Base-by-base conservation (phyloP, 2,329 filamentous ascomycete genomes). In the Nothopassalora personata region DNA sequence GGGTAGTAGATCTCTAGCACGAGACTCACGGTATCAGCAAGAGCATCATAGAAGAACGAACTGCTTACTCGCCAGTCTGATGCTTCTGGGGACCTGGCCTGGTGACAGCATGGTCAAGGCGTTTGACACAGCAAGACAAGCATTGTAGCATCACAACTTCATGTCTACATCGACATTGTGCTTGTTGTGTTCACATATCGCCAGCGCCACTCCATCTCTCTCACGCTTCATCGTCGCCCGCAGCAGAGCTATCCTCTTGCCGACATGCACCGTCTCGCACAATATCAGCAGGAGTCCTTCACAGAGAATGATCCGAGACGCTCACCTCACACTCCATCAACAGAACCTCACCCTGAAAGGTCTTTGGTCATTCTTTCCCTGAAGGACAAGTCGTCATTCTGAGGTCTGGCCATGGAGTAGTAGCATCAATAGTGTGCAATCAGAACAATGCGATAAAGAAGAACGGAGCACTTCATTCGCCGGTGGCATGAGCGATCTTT, bases 131-230 rank as follows among this genome's bases (percentile, higher is more conserved):
- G 23, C 3, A 23, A 23, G 23, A 23, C 36, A n/a, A n/a, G 11
- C 2, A n/a, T 1, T 39, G 11, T n/a, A 39, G 39, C 39, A 8
- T 60, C 39, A 63, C 27, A 65, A 46, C 45, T 63, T 65, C 45
- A 56, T n/a, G 58, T 67, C 66, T 19, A 63, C 66, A 57, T 66
- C 65, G 18, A 64, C 57, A 53, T 67, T 66, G n/a, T 64, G 66
- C 55, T 65, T 63, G 19, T 67, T 63, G 55, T 68, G 64, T 51
- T 68, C 66, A 53, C 66, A 67, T 8, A 62, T 64, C 23, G 64
- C 63, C 15, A 67, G 43, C 9, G 60, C 52, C 34, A 59, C 62
- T 8, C 64, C 66, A 52, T 68, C 64, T 18, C 54, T 64, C 47
- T 64, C 62, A 31, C 66, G 57, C 51, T 64, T 67, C 56, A 67